A percentile compares a stretch with the other conserved stretches of the same genome.
Evolutionary conservation across 345 rosid species (phyloP).

Genomic region (Clausena lansium): DNA sequence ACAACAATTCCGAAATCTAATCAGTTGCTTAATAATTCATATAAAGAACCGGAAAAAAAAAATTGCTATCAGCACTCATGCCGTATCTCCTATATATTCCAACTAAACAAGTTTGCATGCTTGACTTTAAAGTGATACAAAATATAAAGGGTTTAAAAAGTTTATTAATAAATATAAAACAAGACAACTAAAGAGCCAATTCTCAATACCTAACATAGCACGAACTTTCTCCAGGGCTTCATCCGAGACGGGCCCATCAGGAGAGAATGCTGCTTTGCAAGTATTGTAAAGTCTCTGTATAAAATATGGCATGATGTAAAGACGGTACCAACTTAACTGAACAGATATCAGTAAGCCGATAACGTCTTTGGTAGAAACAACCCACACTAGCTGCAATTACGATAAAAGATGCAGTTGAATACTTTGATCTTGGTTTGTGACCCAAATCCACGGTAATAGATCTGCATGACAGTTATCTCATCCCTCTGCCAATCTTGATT

Average conservation of each 20-base stretch:
- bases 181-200: background rate
- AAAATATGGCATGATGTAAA: conserved; percentile 64
- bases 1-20: background rate
- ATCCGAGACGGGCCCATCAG: conserved; percentile 66
- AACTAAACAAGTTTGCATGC: background rate
- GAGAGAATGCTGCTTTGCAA: conserved; percentile 69
- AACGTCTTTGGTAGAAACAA: conserved; percentile 20
- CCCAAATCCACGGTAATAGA: conserved; percentile 20
- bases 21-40: background rate
- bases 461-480: conserved; percentile 35
- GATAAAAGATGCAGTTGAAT: conserved; percentile 26
- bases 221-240: conserved; percentile 75
- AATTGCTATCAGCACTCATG: background rate
- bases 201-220: conserved; percentile 58
- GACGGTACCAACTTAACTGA: conserved; percentile 41
- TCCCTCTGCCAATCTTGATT: conserved; percentile 20
- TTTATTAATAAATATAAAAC: background rate
- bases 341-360: conserved; percentile 30
- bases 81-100: background rate
- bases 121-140: background rate
- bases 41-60: background rate
- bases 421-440: conserved; percentile 22
- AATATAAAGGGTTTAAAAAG: background rate
- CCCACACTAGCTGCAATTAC: conserved; percentile 8
- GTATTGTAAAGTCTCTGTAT: conserved; percentile 75